phyloP scores from a whole-genome alignment of 2,329 filamentous ascomycete genomes.

The Phoma sp. region DNA sequence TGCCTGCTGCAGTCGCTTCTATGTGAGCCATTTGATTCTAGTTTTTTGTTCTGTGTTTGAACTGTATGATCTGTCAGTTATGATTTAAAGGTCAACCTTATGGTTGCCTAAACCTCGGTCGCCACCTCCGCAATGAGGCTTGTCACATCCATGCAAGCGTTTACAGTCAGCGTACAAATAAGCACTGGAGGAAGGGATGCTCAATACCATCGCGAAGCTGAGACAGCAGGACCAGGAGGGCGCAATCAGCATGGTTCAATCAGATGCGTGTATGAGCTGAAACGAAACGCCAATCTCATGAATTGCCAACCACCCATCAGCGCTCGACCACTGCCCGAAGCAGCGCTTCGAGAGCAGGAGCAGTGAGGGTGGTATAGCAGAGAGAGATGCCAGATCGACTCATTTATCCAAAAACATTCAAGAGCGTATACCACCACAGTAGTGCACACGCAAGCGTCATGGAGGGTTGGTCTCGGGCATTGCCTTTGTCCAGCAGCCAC shows the following conservation, averaged over 20 bases:
- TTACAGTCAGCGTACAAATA: too few relatives aligned
- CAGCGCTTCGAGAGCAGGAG: conserved; percentile 10
- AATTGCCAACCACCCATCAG: conserved; percentile 31
- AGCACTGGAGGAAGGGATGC: too few relatives aligned
- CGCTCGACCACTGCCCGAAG: conserved; percentile 22
- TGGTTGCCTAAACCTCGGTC: conserved; percentile 5
- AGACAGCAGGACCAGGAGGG: too few relatives aligned
- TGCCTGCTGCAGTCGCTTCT: not conserved
- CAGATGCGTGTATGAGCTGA: conserved; percentile 36
- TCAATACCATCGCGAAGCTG: too few relatives aligned
- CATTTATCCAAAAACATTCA: conserved; percentile 19
- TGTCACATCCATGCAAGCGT: too few relatives aligned
- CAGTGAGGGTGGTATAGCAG: conserved; percentile 32
- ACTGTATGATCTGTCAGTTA: too few relatives aligned
- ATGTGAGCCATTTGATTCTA: not conserved
- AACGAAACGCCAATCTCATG: conserved; percentile 44
- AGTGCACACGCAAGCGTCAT: conserved; percentile 9
- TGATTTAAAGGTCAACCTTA: not conserved
- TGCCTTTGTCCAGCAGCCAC: conserved; percentile 47
- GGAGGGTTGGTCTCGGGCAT: conserved; percentile 38
- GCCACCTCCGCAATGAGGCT: not conserved
- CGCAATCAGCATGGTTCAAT: too few relatives aligned
- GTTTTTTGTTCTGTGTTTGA: not conserved
- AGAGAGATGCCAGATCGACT: conserved; percentile 43
- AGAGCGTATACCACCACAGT: conserved; percentile 20